phyloP scores from a whole-genome alignment of 768 basidiomycete genomes.

The Hysterangium stoloniferum region DNA sequence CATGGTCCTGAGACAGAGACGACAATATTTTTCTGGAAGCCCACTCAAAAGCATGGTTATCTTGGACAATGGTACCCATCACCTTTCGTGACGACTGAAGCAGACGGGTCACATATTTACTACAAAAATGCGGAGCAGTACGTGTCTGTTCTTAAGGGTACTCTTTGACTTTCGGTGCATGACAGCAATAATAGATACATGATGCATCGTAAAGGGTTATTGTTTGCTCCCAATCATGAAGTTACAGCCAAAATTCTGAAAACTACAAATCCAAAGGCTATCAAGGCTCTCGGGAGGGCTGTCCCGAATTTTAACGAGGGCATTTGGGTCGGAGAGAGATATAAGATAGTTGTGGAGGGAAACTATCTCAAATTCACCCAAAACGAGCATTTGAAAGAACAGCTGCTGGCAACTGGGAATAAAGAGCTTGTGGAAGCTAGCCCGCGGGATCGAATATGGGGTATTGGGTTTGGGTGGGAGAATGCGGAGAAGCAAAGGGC shows the following conservation, averaged over 20 bases:
- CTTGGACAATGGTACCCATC: slow-evolving; percentile 35
- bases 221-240: slow-evolving; percentile 38
- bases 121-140: slow-evolving; percentile 52
- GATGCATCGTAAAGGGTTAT: slow-evolving; percentile 56
- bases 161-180: not conserved
- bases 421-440: slow-evolving; percentile 49
- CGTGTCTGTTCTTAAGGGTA: not conserved
- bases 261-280: slow-evolving; percentile 31
- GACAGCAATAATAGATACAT: slow-evolving; percentile 35
- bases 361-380: slow-evolving; percentile 49
- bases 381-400: slow-evolving; percentile 32
- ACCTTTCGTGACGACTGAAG: slow-evolving; percentile 32
- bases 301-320: slow-evolving; percentile 41
- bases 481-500: slow-evolving; percentile 33
- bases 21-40: slow-evolving; percentile 23
- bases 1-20: no score
- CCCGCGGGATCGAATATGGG: slow-evolving; percentile 56
- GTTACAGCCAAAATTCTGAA: slow-evolving; percentile 37
- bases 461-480: slow-evolving; percentile 46
- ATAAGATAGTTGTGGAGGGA: slow-evolving; percentile 45
- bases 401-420: slow-evolving; percentile 40
- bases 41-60: slow-evolving; percentile 17
- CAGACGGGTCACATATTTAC: slow-evolving; percentile 24
- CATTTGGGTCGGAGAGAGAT: slow-evolving; percentile 38
- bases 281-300: slow-evolving; percentile 48